These are phyloP conservation scores for Exophiala oligosperma DNA, from an alignment of 2,329 filamentous ascomycete species.

Conservation along the genomic window DNA sequence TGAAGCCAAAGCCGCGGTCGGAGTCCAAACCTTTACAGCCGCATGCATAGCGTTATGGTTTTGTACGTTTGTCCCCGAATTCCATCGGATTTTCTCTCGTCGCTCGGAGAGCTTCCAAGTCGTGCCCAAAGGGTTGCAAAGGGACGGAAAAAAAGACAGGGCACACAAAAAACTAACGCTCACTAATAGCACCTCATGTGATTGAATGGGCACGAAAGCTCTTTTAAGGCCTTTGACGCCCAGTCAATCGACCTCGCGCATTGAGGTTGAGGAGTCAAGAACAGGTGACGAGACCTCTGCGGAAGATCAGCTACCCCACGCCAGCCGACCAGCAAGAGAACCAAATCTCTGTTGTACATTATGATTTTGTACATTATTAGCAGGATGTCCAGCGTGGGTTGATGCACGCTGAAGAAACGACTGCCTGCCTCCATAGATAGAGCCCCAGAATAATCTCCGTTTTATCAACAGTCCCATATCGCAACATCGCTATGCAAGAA, in stretches of 20 bases:
- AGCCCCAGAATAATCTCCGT: conserved; percentile 12
- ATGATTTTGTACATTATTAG: conserved; percentile 36
- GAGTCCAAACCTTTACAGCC: conserved; percentile 55
- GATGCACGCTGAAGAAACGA: not conserved
- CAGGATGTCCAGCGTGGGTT: not conserved
- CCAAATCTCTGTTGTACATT: conserved; percentile 16
- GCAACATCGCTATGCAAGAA: conserved; percentile 20
- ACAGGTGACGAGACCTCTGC: not conserved
- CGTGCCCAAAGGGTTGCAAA: too few species aligned
- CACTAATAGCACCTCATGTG: conserved; percentile 47
- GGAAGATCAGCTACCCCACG: not conserved
- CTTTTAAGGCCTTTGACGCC: conserved; percentile 35
- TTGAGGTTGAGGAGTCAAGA: not conserved
- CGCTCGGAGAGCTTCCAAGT: not conserved
- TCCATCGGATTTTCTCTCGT: not conserved
- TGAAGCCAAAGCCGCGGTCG: conserved; percentile 55
- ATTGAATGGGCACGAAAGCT: conserved; percentile 50
- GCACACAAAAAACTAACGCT: not conserved
- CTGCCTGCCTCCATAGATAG: not conserved
- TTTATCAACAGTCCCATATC: conserved; percentile 12
- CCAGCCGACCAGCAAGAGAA: conserved; percentile 3
- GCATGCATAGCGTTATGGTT: conserved; percentile 61
- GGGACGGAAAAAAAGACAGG: too few species aligned
- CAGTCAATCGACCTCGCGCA: too few species aligned
- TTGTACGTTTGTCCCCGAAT: conserved; percentile 48